Evolutionary conservation across 2,329 filamentous ascomycete genomes (phyloP).

Genomic region (Xylariomycetidae sp.): DNA sequence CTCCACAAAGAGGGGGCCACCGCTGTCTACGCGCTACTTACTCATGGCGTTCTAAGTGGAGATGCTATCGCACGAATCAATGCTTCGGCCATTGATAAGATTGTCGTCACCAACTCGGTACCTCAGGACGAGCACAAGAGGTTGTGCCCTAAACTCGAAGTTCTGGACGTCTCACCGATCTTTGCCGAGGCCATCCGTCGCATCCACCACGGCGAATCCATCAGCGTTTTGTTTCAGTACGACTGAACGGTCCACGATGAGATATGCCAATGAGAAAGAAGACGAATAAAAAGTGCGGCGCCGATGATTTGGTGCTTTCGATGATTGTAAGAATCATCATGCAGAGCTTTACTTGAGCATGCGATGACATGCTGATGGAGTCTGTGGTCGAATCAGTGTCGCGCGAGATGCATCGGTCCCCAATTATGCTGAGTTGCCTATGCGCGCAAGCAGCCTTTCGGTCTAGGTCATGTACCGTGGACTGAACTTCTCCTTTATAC

Average conservation of each 20-base stretch:
- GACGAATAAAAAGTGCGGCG: too few relatives aligned
- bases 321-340: too few relatives aligned
- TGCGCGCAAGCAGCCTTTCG: too few relatives aligned
- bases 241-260: constrained; percentile 52
- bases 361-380: too few relatives aligned
- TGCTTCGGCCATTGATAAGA: constrained; percentile 85
- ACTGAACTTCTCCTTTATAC: too few relatives aligned
- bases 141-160: constrained; percentile 81
- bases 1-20: constrained; percentile 93
- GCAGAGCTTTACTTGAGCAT: too few relatives aligned
- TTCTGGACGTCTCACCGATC: constrained; percentile 84
- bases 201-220: constrained; percentile 96
- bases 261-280: too few relatives aligned
- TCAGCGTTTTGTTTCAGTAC: constrained; percentile 90
- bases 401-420: too few relatives aligned
- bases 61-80: constrained; percentile 95
- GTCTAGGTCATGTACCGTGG: too few relatives aligned
- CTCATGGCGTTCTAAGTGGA: constrained; percentile 90
- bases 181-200: constrained; percentile 94
- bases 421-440: too few relatives aligned
- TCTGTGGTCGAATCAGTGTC: too few relatives aligned
- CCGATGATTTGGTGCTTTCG: too few relatives aligned
- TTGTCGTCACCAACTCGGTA: constrained; percentile 93
- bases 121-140: constrained; percentile 78
- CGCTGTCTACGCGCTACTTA: constrained; percentile 85